Evolutionary conservation across 768 basidiomycete species (phyloP).

Genomic region (Suillus subluteus): DNA sequence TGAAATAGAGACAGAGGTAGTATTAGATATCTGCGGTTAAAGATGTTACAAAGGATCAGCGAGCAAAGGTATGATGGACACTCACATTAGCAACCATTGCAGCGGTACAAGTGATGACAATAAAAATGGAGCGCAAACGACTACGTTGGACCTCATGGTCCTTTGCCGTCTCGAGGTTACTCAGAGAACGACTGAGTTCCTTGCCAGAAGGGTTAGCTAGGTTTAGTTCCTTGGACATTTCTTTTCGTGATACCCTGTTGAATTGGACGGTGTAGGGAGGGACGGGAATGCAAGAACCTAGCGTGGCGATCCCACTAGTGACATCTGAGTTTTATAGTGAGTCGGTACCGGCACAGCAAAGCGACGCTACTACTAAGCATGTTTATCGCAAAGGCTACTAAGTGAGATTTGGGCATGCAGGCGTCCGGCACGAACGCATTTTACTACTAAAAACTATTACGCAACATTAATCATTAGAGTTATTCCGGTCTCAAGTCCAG

Average conservation of each 20-base stretch:
- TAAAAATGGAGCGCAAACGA: slow-evolving; percentile 28
- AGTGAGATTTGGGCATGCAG: not conserved
- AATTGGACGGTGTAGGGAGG: not conserved
- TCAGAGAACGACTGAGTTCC: slow-evolving; percentile 18
- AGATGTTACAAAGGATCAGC: not conserved
- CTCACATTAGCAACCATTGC: slow-evolving; percentile 44
- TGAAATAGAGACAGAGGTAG: slow-evolving; percentile 52
- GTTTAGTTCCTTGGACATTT: slow-evolving; percentile 16
- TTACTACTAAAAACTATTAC: slow-evolving; percentile 7
- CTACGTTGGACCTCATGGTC: slow-evolving; percentile 20
- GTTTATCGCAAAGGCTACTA: not conserved
- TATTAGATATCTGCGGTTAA: slow-evolving; percentile 30
- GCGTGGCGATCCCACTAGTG: not conserved
- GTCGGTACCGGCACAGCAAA: not conserved
- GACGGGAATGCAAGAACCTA: slow-evolving; percentile 4
- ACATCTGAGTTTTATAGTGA: slow-evolving; percentile 23
- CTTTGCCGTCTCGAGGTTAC: slow-evolving; percentile 14
- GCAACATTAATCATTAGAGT: not conserved
- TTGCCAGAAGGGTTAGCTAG: slow-evolving; percentile 10
- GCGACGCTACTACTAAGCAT: not conserved
- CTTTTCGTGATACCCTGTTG: not conserved
- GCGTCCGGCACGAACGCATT: not conserved
- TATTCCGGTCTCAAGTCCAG: not conserved
- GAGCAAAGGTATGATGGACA: not conserved
- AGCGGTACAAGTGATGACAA: slow-evolving; percentile 42